These are phyloP conservation scores for Anthracocystis panici-leucophaei DNA, from an alignment of 1,284 basidiomycete genomes.

Conservation along the genomic window DNA sequence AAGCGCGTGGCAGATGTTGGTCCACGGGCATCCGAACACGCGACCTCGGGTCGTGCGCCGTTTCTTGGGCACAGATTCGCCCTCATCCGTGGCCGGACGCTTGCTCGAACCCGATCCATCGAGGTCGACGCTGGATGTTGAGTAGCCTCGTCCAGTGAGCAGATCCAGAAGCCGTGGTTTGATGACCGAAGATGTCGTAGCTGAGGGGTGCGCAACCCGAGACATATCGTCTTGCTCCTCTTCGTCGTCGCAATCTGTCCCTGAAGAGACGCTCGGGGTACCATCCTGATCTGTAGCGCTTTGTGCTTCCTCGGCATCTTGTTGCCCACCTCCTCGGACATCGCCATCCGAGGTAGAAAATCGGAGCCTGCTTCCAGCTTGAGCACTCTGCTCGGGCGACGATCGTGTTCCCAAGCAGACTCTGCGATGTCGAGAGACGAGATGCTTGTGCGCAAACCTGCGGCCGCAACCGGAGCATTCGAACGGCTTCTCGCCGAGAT, in stretches of 20 bases:
- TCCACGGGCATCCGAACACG: conserved; percentile 65
- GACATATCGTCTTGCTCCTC: background rate
- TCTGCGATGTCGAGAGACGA: conserved; percentile 48
- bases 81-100: conserved; percentile 10
- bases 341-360: conserved; percentile 17
- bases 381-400: conserved; percentile 13
- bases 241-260: background rate
- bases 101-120: background rate
- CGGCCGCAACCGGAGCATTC: conserved; percentile 45
- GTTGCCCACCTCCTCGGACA: background rate
- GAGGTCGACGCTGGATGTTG: background rate
- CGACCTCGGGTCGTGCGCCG: conserved; percentile 43
- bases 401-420: conserved; percentile 15
- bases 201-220: background rate
- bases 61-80: conserved; percentile 21
- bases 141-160: conserved; percentile 44
- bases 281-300: background rate
- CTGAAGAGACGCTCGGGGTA: background rate
- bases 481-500: conserved; percentile 53
- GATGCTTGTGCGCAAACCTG: conserved; percentile 55
- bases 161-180: conserved; percentile 35
- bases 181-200: background rate
- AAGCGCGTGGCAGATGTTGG: conserved; percentile 30
- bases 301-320: conserved; percentile 7
- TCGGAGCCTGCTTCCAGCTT: conserved; percentile 30